Evolutionary conservation across 805 yeast genomes (phyloP).

Genomic region (Kazachstania taianensis): DNA sequence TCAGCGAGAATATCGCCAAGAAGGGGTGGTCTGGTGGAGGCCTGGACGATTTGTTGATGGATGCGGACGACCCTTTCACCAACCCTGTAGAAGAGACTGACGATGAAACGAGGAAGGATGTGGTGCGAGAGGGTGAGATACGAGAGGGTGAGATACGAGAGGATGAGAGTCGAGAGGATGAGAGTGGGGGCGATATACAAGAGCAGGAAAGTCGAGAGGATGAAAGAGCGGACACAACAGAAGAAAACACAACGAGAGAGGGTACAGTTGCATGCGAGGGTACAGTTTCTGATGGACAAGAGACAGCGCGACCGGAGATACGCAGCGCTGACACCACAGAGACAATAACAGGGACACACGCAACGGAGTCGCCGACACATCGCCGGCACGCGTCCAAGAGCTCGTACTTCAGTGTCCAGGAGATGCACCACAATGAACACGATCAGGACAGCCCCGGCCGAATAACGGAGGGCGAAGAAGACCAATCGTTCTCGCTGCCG

Average conservation of each 20-base stretch:
- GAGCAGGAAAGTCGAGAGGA: background rate
- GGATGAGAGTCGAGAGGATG: background rate
- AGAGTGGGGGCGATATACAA: background rate
- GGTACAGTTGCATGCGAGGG: no score
- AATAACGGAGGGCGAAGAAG: conserved; percentile 17
- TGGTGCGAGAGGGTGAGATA: background rate
- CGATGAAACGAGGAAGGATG: background rate
- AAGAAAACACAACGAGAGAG: no score
- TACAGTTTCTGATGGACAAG: no score
- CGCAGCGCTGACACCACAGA: no score
- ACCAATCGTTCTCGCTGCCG: conserved; percentile 46
- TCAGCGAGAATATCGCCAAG: conserved; percentile 68
- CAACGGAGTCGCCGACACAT: no score
- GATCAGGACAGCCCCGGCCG: background rate
- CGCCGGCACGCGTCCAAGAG: no score
- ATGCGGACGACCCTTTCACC: conserved; percentile 58
- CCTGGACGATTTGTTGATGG: conserved; percentile 52
- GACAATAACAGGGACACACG: no score
- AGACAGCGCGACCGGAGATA: no score
- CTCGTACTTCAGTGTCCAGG: background rate
- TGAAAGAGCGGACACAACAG: background rate
- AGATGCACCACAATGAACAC: no score
- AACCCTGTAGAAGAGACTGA: conserved; percentile 15
- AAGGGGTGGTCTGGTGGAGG: conserved; percentile 90
- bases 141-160: background rate